Percentiles rank a stretch among this genome's conserved stretches.
These are phyloP conservation scores for Lentinus brumalis DNA, from an alignment of 768 basidiomycete genomes.

Conservation along the genomic window DNA sequence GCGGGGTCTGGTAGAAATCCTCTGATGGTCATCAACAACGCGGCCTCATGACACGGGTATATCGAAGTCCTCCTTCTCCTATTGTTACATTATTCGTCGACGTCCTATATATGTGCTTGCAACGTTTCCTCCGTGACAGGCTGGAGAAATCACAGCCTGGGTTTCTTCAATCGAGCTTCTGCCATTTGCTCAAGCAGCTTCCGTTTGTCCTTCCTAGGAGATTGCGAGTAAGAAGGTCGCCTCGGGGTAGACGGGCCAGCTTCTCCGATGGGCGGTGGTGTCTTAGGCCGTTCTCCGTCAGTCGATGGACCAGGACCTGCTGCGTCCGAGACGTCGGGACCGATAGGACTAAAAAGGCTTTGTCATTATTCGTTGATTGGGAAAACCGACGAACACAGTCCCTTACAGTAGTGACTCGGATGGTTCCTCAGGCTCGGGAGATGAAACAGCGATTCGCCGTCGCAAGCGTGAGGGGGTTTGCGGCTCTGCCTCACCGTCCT, in stretches of 20 bases:
- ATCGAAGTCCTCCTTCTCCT: too few species aligned
- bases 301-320: background rate
- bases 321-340: background rate
- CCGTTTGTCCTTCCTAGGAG: conserved; percentile 37
- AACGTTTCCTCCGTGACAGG: too few species aligned
- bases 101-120: background rate
- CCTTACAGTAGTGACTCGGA: background rate
- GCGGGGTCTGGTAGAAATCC: conserved; percentile 31
- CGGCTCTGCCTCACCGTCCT: background rate
- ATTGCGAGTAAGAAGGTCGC: conserved; percentile 29
- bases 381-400: too few species aligned
- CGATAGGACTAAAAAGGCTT: too few species aligned
- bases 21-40: conserved; percentile 17
- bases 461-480: background rate
- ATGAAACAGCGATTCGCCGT: background rate
- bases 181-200: conserved; percentile 37
- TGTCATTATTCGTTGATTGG: too few species aligned
- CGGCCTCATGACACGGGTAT: background rate
- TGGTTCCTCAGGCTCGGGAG: background rate
- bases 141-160: background rate
- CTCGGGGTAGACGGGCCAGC: background rate
- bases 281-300: background rate
- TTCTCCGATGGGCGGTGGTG: conserved; percentile 13
- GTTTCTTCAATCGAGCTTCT: conserved; percentile 27
- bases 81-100: background rate